Base-by-base conservation (phyloP, 2,329 filamentous ascomycete genomes). In the Exophiala phaeomuriformis region DNA sequence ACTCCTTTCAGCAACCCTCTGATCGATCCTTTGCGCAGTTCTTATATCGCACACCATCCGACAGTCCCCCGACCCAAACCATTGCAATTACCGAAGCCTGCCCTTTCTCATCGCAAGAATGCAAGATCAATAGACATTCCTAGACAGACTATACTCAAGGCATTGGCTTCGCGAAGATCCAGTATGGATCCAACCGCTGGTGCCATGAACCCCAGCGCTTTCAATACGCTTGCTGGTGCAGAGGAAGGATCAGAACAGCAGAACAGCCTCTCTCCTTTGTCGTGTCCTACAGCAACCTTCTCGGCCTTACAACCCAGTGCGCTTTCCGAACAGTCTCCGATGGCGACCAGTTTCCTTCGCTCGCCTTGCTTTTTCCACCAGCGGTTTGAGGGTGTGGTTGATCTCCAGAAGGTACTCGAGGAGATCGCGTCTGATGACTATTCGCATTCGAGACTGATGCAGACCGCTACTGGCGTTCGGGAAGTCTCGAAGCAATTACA, bases 361-460 rank as follows among this genome's bases (percentile, higher is more conserved):
- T 96, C 90, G 42, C 93, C 93, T 9, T 98, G 93, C 74, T 98
- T 95, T 73, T 97, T 95, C 74, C 93, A 98, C 72, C 88, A 94
- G 72, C 83, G 91, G 58, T 98, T 98, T 66, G 93, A 96, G 64
- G 90, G 95, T 67, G 88, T 90, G 5, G 89, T 98, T 63, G 89
- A 98, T 69, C 89, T 97, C 55, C 87, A 93, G 63, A 93, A 87
- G 71, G 90, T 98, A 4, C 77, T 98, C 4, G 90, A 97, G 67
- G 93, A 98, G 71, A 95, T 97, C 65, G 85, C 83, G 50, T 80
- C 84, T 60, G 89, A 95, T 64, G 89, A 82, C 71, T 85, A 96
- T 76, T 95, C 90, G 33, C 93, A 97, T 72, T 95, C 89, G 6
- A 83, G 90, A 50, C 80, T 98, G 40, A 88, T 96, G 65, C 91